Base-by-base conservation (phyloP, 768 basidiomycete species). In the Amanita thiersii region DNA sequence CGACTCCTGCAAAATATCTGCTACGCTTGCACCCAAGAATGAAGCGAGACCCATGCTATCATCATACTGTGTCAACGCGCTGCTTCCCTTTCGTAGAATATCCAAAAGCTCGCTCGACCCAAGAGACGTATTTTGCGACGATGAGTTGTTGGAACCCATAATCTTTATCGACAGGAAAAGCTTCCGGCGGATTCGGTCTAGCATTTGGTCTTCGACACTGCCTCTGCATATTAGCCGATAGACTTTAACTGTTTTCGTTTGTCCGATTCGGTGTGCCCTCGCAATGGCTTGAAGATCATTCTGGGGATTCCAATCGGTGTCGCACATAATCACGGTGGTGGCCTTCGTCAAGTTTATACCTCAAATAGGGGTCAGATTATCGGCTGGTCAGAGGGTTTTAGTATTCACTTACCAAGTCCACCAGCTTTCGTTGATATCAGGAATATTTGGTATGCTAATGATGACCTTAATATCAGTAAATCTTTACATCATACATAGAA, bases 211-310 rank as follows among this genome's bases (percentile, higher is more conserved):
- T 53, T 86, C 84, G 30, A 86, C 84, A 33, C 74, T 78, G 9
- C 76, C 77, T 37, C 71, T 70, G 46, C 79, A 81, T 33, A 86
- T 78, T 23, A 86, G 60, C 18, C 81, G 72, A 52, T 81, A 80
- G 1, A 86, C 81, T 56, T 81, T 75, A 46, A 86, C 84, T 18
- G 63, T 63, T 52, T 82, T 83, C 39, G 73, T 83, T 56, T 86
- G 84, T 4, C 84, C 84, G 40, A 86, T 83, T 7, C 87, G 75
- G 56, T 89, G 87, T 0, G 87, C 87, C 30, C 87, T 71, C 17
- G 87, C 87, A 57, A 89, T 86, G 0, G 87, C 87, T 59, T 89
- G 86, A 4, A 89, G 61, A 56, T 90, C 87, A 55, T 86, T 88
- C 57, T 87, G 74, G 11, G 77, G 77, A 55, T 78, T 78, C 75